These are phyloP conservation scores for Globisporangium paddicum DNA, from an alignment of 352 stramenopile genomes.

Conservation along the genomic window DNA sequence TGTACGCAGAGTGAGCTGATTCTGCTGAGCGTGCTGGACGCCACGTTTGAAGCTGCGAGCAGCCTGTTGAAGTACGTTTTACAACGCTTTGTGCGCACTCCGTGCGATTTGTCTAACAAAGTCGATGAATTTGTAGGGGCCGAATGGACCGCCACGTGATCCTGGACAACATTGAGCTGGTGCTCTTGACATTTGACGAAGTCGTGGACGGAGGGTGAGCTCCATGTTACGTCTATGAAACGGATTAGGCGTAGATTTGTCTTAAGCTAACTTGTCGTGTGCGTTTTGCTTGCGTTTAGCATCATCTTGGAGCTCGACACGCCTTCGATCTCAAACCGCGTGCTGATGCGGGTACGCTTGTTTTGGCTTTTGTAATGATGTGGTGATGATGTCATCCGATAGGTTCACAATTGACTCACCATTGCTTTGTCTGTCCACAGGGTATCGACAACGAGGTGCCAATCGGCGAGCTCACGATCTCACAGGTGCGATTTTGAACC, in stretches of 20 bases:
- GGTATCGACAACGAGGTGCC: conserved; percentile 86
- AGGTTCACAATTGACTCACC: background rate
- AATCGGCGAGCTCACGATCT: conserved; percentile 84
- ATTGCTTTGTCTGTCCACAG: conserved; percentile 24
- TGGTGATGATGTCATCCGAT: background rate
- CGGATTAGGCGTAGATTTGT: no score
- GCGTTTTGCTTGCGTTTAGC: conserved; percentile 19
- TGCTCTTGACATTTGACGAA: conserved; percentile 88
- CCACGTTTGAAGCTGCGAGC: conserved; percentile 81
- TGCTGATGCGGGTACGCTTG: conserved; percentile 85
- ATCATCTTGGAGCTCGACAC: conserved; percentile 89
- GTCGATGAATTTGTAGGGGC: conserved; percentile 31
- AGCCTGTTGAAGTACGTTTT: conserved; percentile 78
- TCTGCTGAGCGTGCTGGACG: conserved; percentile 79
- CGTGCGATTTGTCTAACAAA: background rate
- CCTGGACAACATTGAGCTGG: conserved; percentile 89
- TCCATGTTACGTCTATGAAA: background rate
- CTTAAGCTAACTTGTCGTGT: background rate
- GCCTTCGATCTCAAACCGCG: conserved; percentile 85
- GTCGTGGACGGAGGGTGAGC: conserved; percentile 85
- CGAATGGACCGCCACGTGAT: conserved; percentile 86
- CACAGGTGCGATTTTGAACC: conserved; percentile 36
- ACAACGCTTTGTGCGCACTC: background rate
- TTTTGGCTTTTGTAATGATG: background rate
- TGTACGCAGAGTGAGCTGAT: conserved; percentile 84